Conservation (phyloP, 371 early-diverging fungal species). For the Haplosporangium sp. region DNA sequence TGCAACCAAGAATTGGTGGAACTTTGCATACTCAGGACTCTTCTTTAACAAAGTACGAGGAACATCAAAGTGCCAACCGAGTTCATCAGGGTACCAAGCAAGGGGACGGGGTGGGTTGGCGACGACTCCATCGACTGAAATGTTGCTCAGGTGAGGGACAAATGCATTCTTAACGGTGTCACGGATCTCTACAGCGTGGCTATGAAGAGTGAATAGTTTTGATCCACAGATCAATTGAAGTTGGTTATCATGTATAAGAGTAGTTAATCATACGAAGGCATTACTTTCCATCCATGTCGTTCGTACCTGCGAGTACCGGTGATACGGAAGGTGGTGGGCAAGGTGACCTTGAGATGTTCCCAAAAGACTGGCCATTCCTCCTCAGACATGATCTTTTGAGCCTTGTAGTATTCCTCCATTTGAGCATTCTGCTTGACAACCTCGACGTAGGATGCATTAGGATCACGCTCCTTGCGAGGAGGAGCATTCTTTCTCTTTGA, state of each 20-base stretch:
- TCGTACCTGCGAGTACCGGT: slow-evolving; percentile 85
- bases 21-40: slow-evolving; percentile 77
- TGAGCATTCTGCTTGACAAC: slow-evolving; percentile 72
- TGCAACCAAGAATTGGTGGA: slow-evolving; percentile 94
- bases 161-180: slow-evolving; percentile 59
- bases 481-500: slow-evolving; percentile 40
- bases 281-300: neutral
- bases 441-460: slow-evolving; percentile 50
- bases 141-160: slow-evolving; percentile 55
- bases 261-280: neutral
- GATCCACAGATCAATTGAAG: neutral
- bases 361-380: slow-evolving; percentile 87
- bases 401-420: slow-evolving; percentile 85
- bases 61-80: slow-evolving; percentile 88
- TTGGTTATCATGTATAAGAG: neutral
- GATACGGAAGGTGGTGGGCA: slow-evolving; percentile 95
- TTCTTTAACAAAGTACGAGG: slow-evolving; percentile 80
- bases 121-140: slow-evolving; percentile 75
- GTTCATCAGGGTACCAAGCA: slow-evolving; percentile 88
- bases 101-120: slow-evolving; percentile 83
- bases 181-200: slow-evolving; percentile 53
- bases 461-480: slow-evolving; percentile 53
- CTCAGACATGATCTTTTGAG: slow-evolving; percentile 83
- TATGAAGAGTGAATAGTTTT: neutral
- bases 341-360: slow-evolving; percentile 67